These are phyloP conservation scores for Saxophila tyrrhenica DNA, from an alignment of 495 filamentous ascomycete species.

Conservation along the genomic window DNA sequence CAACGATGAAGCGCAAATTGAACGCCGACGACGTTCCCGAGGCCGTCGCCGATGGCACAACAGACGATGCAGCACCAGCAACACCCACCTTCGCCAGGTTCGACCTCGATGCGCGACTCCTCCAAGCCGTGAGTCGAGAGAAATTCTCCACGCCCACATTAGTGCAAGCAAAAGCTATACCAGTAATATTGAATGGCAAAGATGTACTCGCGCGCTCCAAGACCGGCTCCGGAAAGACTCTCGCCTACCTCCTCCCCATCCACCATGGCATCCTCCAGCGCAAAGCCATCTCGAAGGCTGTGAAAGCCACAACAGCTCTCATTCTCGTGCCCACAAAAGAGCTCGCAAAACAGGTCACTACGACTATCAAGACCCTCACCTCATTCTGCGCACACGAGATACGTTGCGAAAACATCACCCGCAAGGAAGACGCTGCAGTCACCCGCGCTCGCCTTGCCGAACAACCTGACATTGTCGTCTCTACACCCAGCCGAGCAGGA, in stretches of 20 bases:
- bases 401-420: slow-evolving; percentile 70
- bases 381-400: slow-evolving; percentile 76
- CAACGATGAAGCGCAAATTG: slow-evolving; percentile 55
- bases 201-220: slow-evolving; percentile 86
- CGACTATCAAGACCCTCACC: slow-evolving; percentile 58
- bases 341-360: slow-evolving; percentile 79
- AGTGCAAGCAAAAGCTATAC: slow-evolving; percentile 79
- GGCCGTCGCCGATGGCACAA: slow-evolving; percentile 17
- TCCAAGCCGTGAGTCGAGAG: slow-evolving; percentile 75
- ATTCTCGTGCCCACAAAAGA: slow-evolving; percentile 92
- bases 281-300: slow-evolving; percentile 35
- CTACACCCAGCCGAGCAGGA: slow-evolving; percentile 71
- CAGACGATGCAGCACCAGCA: not conserved
- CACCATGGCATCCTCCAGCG: slow-evolving; percentile 66
- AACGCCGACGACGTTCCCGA: slow-evolving; percentile 49
- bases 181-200: slow-evolving; percentile 76
- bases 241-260: slow-evolving; percentile 90
- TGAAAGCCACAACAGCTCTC: slow-evolving; percentile 46
- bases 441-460: slow-evolving; percentile 79
- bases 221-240: slow-evolving; percentile 91
- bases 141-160: slow-evolving; percentile 73
- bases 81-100: slow-evolving; percentile 43
- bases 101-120: slow-evolving; percentile 69
- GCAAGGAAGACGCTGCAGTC: slow-evolving; percentile 75
- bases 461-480: slow-evolving; percentile 75